Evolutionary conservation across 2,329 filamentous ascomycete species (phyloP).

Genomic region (Colletotrichum ledebouriae): DNA sequence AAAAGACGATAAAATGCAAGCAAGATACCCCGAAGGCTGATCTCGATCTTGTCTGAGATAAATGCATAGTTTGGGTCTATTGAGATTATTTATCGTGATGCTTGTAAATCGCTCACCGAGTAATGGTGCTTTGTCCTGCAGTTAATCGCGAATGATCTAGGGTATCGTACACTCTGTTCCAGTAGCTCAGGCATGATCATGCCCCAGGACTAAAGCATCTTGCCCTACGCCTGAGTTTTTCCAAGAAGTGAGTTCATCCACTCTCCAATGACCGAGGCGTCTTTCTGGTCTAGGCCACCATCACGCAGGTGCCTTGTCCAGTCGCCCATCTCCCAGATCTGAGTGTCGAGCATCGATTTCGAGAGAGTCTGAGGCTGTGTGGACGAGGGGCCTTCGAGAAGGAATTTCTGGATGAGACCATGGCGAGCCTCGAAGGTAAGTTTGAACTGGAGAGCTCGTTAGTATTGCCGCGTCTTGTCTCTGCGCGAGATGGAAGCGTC

Average conservation of each 20-base stretch:
- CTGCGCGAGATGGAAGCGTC: not conserved
- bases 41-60: too few relatives aligned
- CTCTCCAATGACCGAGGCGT: conserved; percentile 30
- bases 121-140: too few relatives aligned
- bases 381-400: conserved; percentile 41
- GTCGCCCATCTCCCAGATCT: conserved; percentile 42
- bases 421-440: conserved; percentile 55
- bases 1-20: too few relatives aligned
- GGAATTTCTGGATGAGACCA: conserved; percentile 53
- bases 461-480: not conserved
- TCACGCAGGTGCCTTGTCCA: conserved; percentile 29
- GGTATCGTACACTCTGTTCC: conserved; percentile 8
- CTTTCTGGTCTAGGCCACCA: conserved; percentile 11
- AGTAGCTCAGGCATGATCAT: not conserved
- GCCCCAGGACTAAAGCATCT: not conserved
- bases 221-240: not conserved
- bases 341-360: conserved; percentile 21
- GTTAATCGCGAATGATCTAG: not conserved
- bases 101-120: not conserved
- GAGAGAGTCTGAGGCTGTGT: conserved; percentile 10
- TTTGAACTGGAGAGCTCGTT: conserved; percentile 40
- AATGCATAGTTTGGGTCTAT: too few relatives aligned
- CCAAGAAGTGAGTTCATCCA: conserved; percentile 39
- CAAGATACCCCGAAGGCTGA: too few relatives aligned
- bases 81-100: not conserved